Base-by-base conservation (phyloP, 225 moss, liverwort and hornwort species). In the Pseudoscleropodium purum region DNA sequence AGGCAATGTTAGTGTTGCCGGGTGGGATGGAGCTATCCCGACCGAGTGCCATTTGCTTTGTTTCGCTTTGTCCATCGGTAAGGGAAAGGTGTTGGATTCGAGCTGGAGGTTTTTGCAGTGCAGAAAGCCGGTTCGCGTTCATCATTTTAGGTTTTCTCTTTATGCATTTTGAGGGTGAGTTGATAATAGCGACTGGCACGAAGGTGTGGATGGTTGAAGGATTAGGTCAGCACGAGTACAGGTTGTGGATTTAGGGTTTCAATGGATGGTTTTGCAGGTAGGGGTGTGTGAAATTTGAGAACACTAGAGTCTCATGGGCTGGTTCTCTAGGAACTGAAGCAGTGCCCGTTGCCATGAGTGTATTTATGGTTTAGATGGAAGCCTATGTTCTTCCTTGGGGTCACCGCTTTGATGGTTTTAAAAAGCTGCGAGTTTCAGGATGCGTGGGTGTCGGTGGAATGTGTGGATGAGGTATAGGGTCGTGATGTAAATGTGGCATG, bases 121-220 rank as follows among this genome's bases (percentile, higher is more conserved):
- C 6, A 37, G 56, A 10, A 5, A 17, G 57, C 4, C 4, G 16
- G 9, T n/a, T 79, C 2, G n/a, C 56, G 2, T 57, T 79, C 17
- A 57, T 79, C 17, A 4, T 16, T 26, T 4, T 54, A 56, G 57
- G 57, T 57, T 27, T 57, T 17, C 4, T 1, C 26, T 57, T 5
- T 17, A 4, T 26, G 57, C 15, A 9, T 0, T 26, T 26, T 2
- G 4, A 0, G 26, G 17, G 26, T 2, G 26, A 57, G 17, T 2
- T 79, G 57, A 37, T 37, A 5, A 10, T 34, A 13, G 5, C 5
- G 37, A 36, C 25, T 26, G 26, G 16, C 4, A 7, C n/a, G n/a
- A 57, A 16, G n/a, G 16, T 0, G 17, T 57, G n/a, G 26, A 57
- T 57, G n/a, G 17, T 79, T 79, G 17, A 7, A 27, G 11, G n/a